phyloP scores from a whole-genome alignment of 805 yeast genomes.

The Hanseniaspora occidentalis region DNA sequence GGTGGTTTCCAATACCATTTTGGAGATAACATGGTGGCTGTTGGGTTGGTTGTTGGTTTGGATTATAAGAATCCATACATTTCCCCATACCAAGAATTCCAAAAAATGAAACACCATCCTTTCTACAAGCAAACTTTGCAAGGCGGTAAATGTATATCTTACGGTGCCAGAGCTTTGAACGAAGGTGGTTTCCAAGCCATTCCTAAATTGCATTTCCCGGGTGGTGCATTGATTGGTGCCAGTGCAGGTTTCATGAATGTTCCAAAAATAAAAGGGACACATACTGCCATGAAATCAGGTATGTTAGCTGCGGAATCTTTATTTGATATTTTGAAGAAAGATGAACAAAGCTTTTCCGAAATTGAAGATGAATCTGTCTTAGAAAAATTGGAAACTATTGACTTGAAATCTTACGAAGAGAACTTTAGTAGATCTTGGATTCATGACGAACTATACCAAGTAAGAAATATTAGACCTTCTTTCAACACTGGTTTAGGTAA shows the following conservation, averaged over 20 bases:
- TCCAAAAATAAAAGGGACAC: conserved; percentile 95
- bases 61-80: conserved; percentile 93
- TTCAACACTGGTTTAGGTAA: conserved; percentile 67
- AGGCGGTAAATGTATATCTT: conserved; percentile 87
- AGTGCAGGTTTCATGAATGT: conserved; percentile 96
- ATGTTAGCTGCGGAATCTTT: conserved; percentile 87
- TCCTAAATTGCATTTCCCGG: conserved; percentile 86
- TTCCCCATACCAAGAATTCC: conserved; percentile 94
- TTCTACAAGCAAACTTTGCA: conserved; percentile 58
- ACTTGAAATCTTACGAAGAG: conserved; percentile 47
- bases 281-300: conserved; percentile 94
- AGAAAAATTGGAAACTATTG: conserved; percentile 26
- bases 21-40: conserved; percentile 82
- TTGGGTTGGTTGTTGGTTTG: conserved; percentile 89
- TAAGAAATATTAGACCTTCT: conserved; percentile 88
- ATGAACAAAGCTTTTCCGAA: conserved; percentile 28
- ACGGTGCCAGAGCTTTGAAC: conserved; percentile 92
- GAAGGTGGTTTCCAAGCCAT: conserved; percentile 96
- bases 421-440: conserved; percentile 75
- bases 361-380: conserved; percentile 4
- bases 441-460: conserved; percentile 65
- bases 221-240: conserved; percentile 91
- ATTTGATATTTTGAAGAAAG: conserved; percentile 34
- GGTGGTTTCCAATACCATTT: conserved; percentile 98
- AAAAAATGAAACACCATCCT: conserved; percentile 86